Base-by-base conservation (phyloP, 345 rosid species). In the Eutrema japonicum region DNA sequence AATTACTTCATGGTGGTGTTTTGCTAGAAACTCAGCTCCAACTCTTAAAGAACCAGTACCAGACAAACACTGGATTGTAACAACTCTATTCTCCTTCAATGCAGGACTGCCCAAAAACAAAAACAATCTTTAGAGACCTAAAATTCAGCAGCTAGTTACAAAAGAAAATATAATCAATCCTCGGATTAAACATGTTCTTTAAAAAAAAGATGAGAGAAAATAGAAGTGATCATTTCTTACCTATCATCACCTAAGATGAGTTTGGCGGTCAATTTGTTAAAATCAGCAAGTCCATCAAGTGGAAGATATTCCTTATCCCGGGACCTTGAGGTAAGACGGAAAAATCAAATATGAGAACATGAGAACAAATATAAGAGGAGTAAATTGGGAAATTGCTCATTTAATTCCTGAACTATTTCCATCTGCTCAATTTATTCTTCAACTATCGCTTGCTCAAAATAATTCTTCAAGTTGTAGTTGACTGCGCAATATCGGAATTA, bases 21-120 rank as follows among this genome's bases (percentile, higher is more conserved):
- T 87, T 8, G 94, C 96, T 80, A 90, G 72, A 85, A 93, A 93
- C 77, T 91, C 98, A 70, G 82, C 96, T 67, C 98, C 98, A 51
- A 93, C 97, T 82, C 98, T 87, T 65, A 89, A 56, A 14, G 97
- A 89, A 73, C 98, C 98, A 66, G 98, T 93, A 43, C 98, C 96
- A 66, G 98, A 93, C 82, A 93, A 83, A 78, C 94, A 84, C 55
- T 91, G 97, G 63, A 87, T 86, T 27, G 96, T 89, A 27, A 88
- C 76, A 71, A 89, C 86, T 80, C 97, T 85, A 54, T 82, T 84
- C 78, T 84, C 91, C 56, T 55, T 70, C 50, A 89, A 68, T 5
- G 93, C 91, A 59, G 79, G 88, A 83, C 98, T 93, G 74, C 62
- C 65, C 71, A 63, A 40, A 66, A 43, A 73, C 38, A 7, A 64